Conservation (phyloP, 1,139 yeast species). For the Diutina ranongensis region DNA sequence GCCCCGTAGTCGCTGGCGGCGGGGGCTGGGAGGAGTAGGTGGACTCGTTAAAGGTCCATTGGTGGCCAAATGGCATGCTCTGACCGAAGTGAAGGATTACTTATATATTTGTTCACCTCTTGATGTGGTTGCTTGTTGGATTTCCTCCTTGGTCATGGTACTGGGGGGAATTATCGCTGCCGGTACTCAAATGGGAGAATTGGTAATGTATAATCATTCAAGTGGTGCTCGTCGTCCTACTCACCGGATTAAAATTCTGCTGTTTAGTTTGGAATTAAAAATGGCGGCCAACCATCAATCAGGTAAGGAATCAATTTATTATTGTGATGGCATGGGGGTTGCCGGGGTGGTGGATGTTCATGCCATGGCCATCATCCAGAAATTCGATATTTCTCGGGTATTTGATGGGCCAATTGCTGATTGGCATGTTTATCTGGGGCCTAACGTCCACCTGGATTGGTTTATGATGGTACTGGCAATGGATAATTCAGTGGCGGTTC, state of each 20-base stretch:
- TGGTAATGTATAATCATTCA: neutral
- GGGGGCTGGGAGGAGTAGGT: neutral
- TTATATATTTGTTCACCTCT: neutral
- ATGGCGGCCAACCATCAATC: neutral
- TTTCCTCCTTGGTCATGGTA: constrained; percentile 1
- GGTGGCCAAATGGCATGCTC: constrained; percentile 1
- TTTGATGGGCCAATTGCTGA: neutral
- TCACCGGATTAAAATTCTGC: neutral
- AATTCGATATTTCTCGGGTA: neutral
- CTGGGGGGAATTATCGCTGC: neutral
- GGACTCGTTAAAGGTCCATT: neutral
- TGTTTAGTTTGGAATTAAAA: neutral
- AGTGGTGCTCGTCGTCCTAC: neutral
- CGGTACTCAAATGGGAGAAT: constrained; percentile 5
- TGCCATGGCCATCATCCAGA: neutral
- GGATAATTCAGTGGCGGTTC: neutral
- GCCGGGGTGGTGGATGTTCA: neutral
- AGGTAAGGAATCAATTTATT: neutral
- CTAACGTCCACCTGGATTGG: neutral
- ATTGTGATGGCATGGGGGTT: neutral
- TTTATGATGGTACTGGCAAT: constrained; percentile 4
- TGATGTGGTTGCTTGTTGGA: neutral
- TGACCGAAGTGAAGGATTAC: neutral
- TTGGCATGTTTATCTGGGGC: constrained; percentile 2
- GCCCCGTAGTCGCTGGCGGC: neutral